Conservation (phyloP, 495 filamentous ascomycete species). For the Xylaria cubensis region DNA sequence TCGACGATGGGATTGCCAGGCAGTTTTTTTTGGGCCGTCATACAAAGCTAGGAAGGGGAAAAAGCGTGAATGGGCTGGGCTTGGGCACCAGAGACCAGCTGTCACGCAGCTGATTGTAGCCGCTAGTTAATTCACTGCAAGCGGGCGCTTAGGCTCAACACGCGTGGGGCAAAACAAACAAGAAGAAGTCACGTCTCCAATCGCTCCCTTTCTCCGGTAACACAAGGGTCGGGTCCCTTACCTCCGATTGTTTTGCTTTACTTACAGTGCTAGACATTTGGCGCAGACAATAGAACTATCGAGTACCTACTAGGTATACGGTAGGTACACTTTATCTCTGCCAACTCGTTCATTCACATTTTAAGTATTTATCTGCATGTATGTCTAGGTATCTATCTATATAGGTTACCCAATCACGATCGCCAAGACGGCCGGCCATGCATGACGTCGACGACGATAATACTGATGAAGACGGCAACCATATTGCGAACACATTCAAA, state of each 20-base stretch:
- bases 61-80: slow-evolving; percentile 14
- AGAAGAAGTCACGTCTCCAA: background rate
- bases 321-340: background rate
- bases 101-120: background rate
- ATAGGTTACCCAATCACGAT: background rate
- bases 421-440: background rate
- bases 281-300: background rate
- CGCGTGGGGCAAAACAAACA: slow-evolving; percentile 18
- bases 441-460: background rate
- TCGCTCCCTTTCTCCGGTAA: background rate
- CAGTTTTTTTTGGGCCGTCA: slow-evolving; percentile 28
- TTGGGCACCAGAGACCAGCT: slow-evolving; percentile 16
- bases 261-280: background rate
- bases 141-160: background rate
- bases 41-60: slow-evolving; percentile 6
- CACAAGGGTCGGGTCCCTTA: background rate
- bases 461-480: background rate
- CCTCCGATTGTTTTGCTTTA: background rate
- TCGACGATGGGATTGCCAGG: slow-evolving; percentile 20
- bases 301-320: background rate
- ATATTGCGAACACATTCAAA: background rate
- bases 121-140: background rate
- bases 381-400: background rate
- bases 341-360: background rate
- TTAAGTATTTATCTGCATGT: background rate